phyloP scores from a whole-genome alignment of 192 early-diverging fungal species.

The Coemansia sp. region DNA sequence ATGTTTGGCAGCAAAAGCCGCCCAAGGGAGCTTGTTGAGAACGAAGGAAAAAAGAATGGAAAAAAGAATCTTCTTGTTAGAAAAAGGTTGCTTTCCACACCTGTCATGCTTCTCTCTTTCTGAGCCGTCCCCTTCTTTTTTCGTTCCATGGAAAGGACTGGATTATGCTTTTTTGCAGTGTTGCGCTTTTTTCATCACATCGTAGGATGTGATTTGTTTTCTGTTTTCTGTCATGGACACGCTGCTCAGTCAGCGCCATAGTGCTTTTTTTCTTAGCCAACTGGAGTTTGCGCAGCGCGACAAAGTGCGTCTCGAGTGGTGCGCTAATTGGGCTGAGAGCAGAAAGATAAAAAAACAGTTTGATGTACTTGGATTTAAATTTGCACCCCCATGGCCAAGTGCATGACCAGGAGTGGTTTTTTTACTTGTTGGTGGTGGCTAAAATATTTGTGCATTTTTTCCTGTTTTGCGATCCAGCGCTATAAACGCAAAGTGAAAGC shows the following conservation, averaged over 20 bases:
- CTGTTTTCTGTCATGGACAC: not conserved
- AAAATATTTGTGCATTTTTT: too few species aligned
- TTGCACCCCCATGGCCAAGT: too few species aligned
- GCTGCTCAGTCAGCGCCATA: too few species aligned
- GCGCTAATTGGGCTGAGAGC: too few species aligned
- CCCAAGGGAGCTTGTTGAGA: not conserved
- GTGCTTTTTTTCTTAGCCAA: too few species aligned
- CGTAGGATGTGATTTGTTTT: not conserved
- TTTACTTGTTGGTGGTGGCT: too few species aligned
- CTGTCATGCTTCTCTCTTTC: not conserved
- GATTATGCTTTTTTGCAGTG: not conserved
- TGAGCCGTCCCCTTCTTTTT: not conserved
- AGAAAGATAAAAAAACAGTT: too few species aligned
- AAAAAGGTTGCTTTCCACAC: not conserved
- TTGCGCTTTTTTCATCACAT: not conserved
- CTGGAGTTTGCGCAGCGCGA: too few species aligned
- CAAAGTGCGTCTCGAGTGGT: too few species aligned
- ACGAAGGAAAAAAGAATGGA: not conserved
- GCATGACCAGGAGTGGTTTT: too few species aligned
- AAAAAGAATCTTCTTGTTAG: not conserved
- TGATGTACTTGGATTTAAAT: too few species aligned
- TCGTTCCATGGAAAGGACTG: not conserved
- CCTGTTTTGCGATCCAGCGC: not conserved
- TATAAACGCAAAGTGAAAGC: not conserved
- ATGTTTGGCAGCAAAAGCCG: not conserved